Evolutionary conservation across 805 yeast species (phyloP), one percentile per base, ranked within the genome.

Genomic region (Ogataea ramenticola): DNA sequence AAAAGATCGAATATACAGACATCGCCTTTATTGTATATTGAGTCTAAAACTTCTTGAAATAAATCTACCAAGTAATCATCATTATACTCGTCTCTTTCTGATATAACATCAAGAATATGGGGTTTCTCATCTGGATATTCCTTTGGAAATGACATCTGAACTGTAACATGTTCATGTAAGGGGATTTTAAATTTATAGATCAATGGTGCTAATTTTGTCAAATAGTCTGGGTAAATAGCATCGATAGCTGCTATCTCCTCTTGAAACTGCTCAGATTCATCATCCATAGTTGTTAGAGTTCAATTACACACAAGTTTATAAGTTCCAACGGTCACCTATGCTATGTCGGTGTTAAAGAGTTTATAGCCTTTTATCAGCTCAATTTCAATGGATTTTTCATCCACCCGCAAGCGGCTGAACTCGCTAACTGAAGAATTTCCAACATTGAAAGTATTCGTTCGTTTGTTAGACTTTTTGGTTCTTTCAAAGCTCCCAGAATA

Each of bases 171-270:
- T 41, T 77, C 79, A 53, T 82, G 83, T 43, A 79, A 77, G 0
- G 96, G 88, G 1, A 78, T 62, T 22, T 65, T 64, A 14, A 83
- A 67, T 38, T 74, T 74, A 46, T 70, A 69, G 3, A 73, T 57
- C 16, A 63, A 64, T 0, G 69, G 65, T 3, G 64, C 70, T 8
- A 72, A 42, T 22, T 52, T 54, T 3, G 64, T 61, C 31, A 79
- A 58, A 35, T 78, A 70, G 15, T 72, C 85, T 1, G 96, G 96
- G 56, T 79, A 91, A 12, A 93, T 91, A 3, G 96, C 93, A 44
- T 86, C 84, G 11, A 91, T 79, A 12, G 96, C 91, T 34, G 76
- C 80, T 17, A 87, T 62, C 56, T 91, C 99, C 43, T 87, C 93
- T 19, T 57, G 57, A 7, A 84, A 64, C 30, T 80, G 84, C 47